Evolutionary conservation across 306 rosid genomes (phyloP).

Genomic region (Citrullus colocynthis): DNA sequence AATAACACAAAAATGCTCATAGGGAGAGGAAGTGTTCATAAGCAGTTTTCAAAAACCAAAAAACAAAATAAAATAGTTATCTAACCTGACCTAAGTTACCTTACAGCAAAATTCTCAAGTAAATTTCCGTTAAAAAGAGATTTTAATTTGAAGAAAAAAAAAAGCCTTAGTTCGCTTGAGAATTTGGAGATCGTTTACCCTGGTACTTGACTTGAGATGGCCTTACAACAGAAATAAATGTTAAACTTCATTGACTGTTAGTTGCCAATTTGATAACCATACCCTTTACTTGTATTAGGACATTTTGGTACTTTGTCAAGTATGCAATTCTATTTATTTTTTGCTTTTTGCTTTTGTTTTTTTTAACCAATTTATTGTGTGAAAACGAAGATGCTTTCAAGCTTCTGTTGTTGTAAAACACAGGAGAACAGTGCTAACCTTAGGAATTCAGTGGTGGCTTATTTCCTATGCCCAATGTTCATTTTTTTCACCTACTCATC

Average conservation of each 20-base stretch:
- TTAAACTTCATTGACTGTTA: neutral
- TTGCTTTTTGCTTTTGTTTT: neutral
- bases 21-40: too few species aligned
- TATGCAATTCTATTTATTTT: neutral
- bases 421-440: neutral
- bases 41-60: too few species aligned
- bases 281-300: neutral
- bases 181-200: neutral
- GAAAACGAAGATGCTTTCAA: neutral
- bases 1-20: too few species aligned
- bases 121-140: neutral
- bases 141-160: neutral
- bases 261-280: neutral
- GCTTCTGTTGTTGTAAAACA: neutral
- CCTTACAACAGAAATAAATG: neutral
- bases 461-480: constrained; percentile 12
- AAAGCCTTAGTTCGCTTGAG: neutral
- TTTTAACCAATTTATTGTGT: neutral
- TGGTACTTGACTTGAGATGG: neutral
- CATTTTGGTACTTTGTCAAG: neutral
- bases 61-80: too few species aligned
- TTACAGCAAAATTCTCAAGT: neutral
- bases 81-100: too few species aligned
- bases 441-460: neutral
- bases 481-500: neutral